These are phyloP conservation scores for Trichomonas tenax DNA, from an alignment of 208 protist genomes.

Conservation along the genomic window DNA sequence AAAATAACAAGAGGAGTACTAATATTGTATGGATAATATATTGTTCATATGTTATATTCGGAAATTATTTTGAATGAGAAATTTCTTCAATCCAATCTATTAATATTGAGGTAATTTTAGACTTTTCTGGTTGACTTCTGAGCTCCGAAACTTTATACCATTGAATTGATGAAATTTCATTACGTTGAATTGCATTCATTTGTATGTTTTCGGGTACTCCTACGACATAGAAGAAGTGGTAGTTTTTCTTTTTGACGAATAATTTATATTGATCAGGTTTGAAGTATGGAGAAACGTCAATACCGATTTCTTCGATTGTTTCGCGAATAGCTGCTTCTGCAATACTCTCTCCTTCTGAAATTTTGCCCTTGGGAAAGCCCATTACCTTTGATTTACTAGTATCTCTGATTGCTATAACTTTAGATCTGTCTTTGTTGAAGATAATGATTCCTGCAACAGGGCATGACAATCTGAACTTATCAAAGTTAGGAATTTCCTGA, in stretches of 20 bases:
- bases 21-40: no score
- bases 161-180: background rate
- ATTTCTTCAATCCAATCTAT: background rate
- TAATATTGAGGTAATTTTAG: background rate
- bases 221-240: background rate
- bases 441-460: background rate
- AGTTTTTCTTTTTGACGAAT: background rate
- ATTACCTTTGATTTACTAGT: background rate
- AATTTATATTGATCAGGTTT: background rate
- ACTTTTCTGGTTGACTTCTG: background rate
- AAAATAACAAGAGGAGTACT: no score
- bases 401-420: background rate
- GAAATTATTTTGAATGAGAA: background rate
- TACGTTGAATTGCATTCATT: background rate
- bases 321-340: background rate
- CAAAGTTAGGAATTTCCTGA: background rate
- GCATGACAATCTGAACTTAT: background rate
- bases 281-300: background rate
- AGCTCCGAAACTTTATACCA: background rate
- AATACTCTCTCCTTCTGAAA: background rate
- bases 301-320: conserved; percentile 3
- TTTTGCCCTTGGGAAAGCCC: background rate
- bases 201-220: background rate
- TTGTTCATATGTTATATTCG: no score
- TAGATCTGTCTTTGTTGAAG: background rate